Evolutionary conservation across 495 filamentous ascomycete genomes (phyloP).

Genomic region (Penicillium herquei): DNA sequence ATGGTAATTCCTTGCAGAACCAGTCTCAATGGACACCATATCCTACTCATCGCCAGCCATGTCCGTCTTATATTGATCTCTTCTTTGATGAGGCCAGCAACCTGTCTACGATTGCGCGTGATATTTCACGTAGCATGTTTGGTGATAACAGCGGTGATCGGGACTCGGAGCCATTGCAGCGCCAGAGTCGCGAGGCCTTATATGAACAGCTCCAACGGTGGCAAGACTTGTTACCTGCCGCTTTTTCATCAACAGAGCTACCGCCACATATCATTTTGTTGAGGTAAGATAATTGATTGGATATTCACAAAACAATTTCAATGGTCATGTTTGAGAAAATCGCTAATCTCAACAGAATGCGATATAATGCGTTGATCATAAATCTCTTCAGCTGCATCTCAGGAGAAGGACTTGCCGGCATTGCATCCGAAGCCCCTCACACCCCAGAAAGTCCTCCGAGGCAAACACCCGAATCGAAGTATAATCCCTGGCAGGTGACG

Average conservation of each 20-base stretch:
- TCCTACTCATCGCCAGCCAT: constrained; percentile 33
- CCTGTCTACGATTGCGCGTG: constrained; percentile 40
- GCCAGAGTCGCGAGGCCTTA: constrained; percentile 29
- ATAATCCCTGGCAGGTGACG: constrained; percentile 22
- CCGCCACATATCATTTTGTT: constrained; percentile 42
- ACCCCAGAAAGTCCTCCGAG: constrained; percentile 36
- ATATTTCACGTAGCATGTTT: constrained; percentile 43
- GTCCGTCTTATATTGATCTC: constrained; percentile 32
- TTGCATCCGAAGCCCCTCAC: constrained; percentile 21
- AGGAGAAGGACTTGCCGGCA: constrained; percentile 13
- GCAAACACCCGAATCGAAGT: constrained; percentile 23
- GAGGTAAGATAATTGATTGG: constrained; percentile 21
- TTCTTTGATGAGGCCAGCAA: constrained; percentile 43
- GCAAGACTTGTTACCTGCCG: constrained; percentile 32
- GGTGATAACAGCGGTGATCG: background rate
- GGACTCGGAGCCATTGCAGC: constrained; percentile 11
- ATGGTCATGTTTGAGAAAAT: background rate
- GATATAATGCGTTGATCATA: constrained; percentile 38
- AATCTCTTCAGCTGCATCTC: constrained; percentile 38
- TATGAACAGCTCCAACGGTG: constrained; percentile 34
- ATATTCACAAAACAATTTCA: background rate
- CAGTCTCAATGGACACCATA: constrained; percentile 37
- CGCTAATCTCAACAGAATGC: constrained; percentile 29
- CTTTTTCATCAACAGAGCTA: constrained; percentile 24
- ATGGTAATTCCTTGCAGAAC: constrained; percentile 14